Percentiles rank a stretch among this genome's conserved stretches.
Conservation (phyloP, 2,329 filamentous ascomycete species). For the Phyllosticta paracitricarpa region DNA sequence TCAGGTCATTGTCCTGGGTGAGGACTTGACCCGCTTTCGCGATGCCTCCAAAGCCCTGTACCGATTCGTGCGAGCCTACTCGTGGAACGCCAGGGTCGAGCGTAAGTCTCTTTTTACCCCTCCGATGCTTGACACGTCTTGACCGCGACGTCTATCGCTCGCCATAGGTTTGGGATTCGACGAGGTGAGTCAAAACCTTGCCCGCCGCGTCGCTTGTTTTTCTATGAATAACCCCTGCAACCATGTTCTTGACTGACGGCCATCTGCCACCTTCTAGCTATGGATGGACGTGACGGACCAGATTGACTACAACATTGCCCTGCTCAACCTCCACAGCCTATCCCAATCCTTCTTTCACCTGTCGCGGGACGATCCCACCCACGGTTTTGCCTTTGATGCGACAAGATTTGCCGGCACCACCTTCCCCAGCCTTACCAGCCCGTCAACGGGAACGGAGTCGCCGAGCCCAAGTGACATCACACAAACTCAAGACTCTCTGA, state of each 20-base stretch:
- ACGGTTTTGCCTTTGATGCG: slow-evolving; percentile 74
- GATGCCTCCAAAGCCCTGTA: slow-evolving; percentile 77
- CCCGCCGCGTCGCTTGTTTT: neutral
- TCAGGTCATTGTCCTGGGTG: slow-evolving; percentile 65
- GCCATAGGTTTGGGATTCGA: slow-evolving; percentile 64
- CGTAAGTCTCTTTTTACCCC: slow-evolving; percentile 17
- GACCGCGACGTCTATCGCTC: neutral
- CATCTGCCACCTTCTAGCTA: slow-evolving; percentile 30
- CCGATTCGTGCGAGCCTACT: slow-evolving; percentile 58
- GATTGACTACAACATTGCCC: slow-evolving; percentile 65
- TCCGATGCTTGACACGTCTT: slow-evolving; percentile 1
- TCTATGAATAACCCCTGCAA: neutral
- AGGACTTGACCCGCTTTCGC: slow-evolving; percentile 64
- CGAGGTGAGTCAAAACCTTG: slow-evolving; percentile 48
- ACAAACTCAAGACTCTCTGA: slow-evolving; percentile 28
- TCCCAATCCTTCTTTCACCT: slow-evolving; percentile 70
- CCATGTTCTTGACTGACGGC: neutral
- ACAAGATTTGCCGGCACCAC: slow-evolving; percentile 55
- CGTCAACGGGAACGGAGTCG: neutral
- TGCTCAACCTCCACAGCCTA: slow-evolving; percentile 59
- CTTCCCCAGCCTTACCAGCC: slow-evolving; percentile 33
- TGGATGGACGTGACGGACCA: slow-evolving; percentile 80
- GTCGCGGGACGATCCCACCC: slow-evolving; percentile 59
- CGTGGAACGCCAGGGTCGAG: slow-evolving; percentile 72
- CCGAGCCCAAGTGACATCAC: neutral